Evolutionary conservation across 345 rosid species (phyloP).

Genomic region (Linum lewisii): DNA sequence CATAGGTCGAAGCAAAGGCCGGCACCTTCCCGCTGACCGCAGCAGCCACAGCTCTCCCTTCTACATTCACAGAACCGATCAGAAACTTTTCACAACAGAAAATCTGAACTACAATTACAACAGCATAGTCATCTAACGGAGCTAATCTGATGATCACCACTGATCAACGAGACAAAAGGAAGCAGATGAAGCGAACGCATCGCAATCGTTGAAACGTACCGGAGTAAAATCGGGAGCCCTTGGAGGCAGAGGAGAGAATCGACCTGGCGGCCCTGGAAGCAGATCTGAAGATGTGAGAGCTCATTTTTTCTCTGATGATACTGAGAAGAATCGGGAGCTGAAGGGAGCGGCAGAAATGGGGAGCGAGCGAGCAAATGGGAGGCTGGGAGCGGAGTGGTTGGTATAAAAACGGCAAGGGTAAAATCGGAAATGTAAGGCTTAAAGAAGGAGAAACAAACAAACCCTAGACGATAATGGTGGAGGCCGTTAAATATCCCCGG

Average conservation of each 20-base stretch:
- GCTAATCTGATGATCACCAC: neutral
- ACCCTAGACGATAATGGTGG: no score
- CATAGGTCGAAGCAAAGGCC: constrained; percentile 38
- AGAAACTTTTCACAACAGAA: no score
- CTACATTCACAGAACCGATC: constrained; percentile 20
- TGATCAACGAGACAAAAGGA: neutral
- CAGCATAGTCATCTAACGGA: neutral
- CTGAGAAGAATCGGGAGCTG: neutral
- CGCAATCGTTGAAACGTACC: constrained; percentile 19
- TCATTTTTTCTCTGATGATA: constrained; percentile 33
- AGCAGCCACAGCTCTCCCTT: constrained; percentile 62
- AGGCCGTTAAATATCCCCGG: no score
- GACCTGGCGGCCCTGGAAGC: constrained; percentile 73
- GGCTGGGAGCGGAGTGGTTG: no score
- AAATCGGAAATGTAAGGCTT: no score
- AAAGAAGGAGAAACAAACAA: no score
- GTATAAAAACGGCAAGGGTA: no score
- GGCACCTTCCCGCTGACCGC: constrained; percentile 46
- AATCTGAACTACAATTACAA: neutral
- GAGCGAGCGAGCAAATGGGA: neutral
- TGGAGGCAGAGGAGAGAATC: constrained; percentile 53
- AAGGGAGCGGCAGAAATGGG: neutral
- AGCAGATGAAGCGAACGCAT: neutral
- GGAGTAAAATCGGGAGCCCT: constrained; percentile 51
- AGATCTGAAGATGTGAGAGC: constrained; percentile 63